Base-by-base conservation (phyloP, 139 green algal genomes). In the Asterochloris erici region DNA sequence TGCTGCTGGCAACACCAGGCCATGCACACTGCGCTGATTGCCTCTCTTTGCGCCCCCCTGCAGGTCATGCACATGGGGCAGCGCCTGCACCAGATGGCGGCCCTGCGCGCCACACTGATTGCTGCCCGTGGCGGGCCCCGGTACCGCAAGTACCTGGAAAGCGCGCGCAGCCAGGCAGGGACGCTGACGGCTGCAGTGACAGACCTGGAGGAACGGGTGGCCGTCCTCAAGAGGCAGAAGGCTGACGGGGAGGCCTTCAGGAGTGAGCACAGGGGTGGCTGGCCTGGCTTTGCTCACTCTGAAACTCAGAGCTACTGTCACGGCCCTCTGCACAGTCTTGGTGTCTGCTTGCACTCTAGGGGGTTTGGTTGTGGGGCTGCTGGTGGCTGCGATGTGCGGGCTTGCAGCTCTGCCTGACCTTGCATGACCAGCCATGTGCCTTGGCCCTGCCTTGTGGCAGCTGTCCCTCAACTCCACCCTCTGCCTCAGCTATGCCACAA, bases 1-100 rank as follows among this genome's bases (percentile, higher is more conserved):
- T 54, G 38, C 71, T 77, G n/a, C n/a, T 77, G 69, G 9, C 70
- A 60, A 16, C 16, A 29, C 29, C 23, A 9, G 28, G 21, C 10
- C 29, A 29, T 24, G 12, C 23, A 47, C n/a, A 77, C 12, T 10
- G 26, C 21, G 19, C 21, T 54, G 38, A 54, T 6, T 54, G 38
- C 38, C 6, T 54, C 38, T 0, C 14, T 74, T 63, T 24, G 16
- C 63, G 13, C 14, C 19, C 10, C 13, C 27, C 9, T 81, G 29
- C 29, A 85, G 82, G 78, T 86, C 21, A 86, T 86, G 83, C 68
- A 79, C 23, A 62, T 77, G 38, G 73, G 38, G n/a, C 74, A 68
- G 62, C 68, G 63, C 13, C 75, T 86, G 23, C 66, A 70, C 27
- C 63, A 83, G 70, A 26, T 70, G 11, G 73, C 64, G 29, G 19